These are phyloP conservation scores for Flueggea neowawraea DNA, from an alignment of 441 rosid genomes.

Conservation along the genomic window DNA sequence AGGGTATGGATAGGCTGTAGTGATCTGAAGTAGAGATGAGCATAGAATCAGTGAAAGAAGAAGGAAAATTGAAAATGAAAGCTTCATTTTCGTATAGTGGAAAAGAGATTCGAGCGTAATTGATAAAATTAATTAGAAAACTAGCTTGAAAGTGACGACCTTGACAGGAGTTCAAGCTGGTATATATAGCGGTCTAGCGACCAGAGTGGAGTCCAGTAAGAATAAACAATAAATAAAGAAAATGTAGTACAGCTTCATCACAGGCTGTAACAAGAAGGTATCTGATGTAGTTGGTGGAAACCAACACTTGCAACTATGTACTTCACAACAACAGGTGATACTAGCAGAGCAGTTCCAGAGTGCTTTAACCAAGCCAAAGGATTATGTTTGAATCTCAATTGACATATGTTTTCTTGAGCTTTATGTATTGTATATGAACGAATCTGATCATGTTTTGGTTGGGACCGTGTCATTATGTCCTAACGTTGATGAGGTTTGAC, in stretches of 20 bases:
- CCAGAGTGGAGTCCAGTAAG: background rate
- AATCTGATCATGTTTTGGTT: too few relatives aligned
- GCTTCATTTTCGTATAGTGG: slow-evolving; percentile 20
- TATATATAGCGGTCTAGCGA: slow-evolving; percentile 13
- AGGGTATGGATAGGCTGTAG: slow-evolving; percentile 9
- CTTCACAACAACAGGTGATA: too few relatives aligned
- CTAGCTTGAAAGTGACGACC: background rate
- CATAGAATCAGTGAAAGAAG: slow-evolving; percentile 21
- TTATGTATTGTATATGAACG: too few relatives aligned
- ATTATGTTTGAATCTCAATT: too few relatives aligned
- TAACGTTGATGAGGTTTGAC: too few relatives aligned
- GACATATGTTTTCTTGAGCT: too few relatives aligned
- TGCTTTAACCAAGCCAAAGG: too few relatives aligned
- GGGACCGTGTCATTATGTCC: too few relatives aligned
- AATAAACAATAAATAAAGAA: background rate
- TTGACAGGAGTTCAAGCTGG: slow-evolving; percentile 6
- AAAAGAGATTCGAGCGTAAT: too few relatives aligned
- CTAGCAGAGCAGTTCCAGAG: too few relatives aligned
- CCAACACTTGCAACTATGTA: background rate
- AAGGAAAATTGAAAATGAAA: slow-evolving; percentile 12
- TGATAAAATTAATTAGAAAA: background rate
- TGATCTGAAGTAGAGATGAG: slow-evolving; percentile 19
- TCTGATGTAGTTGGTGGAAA: background rate
- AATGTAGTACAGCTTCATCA: slow-evolving; percentile 8
- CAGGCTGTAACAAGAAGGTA: slow-evolving; percentile 15